Evolutionary conservation across 257 asterid species (phyloP).

Genomic region (Nicotiana sylvestris): DNA sequence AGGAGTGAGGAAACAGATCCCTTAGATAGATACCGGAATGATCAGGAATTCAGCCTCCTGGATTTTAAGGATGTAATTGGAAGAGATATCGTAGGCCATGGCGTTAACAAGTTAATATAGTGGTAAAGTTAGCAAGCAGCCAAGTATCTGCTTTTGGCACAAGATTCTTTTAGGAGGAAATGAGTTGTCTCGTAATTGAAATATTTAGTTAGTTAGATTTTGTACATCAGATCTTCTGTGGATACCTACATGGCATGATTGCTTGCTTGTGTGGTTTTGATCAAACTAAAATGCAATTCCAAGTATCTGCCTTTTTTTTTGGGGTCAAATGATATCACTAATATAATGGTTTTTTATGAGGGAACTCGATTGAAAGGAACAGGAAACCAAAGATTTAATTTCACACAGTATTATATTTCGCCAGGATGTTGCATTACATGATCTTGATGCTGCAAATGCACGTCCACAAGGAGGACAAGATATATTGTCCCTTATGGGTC

Average conservation of each 20-base stretch:
- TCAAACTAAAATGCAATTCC: neutral
- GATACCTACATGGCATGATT: neutral
- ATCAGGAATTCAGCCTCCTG: neutral
- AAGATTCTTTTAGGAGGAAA: neutral
- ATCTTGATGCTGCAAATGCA: conserved; percentile 98
- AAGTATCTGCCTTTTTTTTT: neutral
- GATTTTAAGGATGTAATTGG: neutral
- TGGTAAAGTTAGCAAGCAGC: neutral
- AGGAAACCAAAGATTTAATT: neutral
- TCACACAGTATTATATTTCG: neutral
- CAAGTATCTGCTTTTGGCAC: neutral
- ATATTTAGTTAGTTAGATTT: neutral
- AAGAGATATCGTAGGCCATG: neutral
- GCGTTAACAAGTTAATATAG: neutral
- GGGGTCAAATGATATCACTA: neutral
- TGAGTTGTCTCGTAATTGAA: neutral
- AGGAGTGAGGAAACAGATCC: neutral
- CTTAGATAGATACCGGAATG: neutral
- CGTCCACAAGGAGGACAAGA: conserved; percentile 99
- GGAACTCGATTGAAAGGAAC: neutral
- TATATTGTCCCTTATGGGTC: conserved; percentile 94
- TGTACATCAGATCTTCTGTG: neutral
- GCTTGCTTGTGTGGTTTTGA: neutral
- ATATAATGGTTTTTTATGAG: neutral
- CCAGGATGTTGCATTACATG: conserved; percentile 90